Percentiles rank a stretch among this genome's conserved stretches.
Evolutionary conservation across 2,329 filamentous ascomycete genomes (phyloP).

Genomic region (Emergomyces africanus): DNA sequence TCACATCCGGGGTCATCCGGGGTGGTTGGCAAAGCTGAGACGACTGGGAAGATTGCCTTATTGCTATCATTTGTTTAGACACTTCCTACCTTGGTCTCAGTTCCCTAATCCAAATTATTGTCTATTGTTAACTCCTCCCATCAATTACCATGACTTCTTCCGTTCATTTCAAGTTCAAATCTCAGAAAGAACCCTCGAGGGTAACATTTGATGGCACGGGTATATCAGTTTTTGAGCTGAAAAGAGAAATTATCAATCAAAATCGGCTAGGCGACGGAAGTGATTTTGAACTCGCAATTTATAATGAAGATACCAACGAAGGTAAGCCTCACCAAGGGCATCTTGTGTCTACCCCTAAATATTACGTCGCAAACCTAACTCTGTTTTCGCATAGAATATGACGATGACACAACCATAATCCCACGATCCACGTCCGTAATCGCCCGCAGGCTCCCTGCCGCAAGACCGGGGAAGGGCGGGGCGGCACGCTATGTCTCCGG

Average conservation of each 20-base stretch:
- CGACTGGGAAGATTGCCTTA: constrained; percentile 8
- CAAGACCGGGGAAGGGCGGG: constrained; percentile 73
- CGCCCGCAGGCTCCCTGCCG: constrained; percentile 71
- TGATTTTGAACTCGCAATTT: constrained; percentile 92
- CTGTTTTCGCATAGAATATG: constrained; percentile 56
- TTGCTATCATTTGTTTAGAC: constrained; percentile 10
- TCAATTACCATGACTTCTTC: constrained; percentile 68
- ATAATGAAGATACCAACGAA: constrained; percentile 81
- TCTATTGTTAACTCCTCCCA: constrained; percentile 8
- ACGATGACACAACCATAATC: constrained; percentile 96
- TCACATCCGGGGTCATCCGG: background rate
- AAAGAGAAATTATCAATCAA: constrained; percentile 94
- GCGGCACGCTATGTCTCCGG: constrained; percentile 93
- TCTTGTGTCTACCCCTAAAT: background rate
- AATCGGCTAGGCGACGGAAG: constrained; percentile 89
- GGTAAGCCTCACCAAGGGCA: constrained; percentile 43
- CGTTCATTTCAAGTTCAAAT: constrained; percentile 99
- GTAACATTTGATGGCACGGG: constrained; percentile 96
- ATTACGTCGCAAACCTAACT: background rate
- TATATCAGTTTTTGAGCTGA: constrained; percentile 96
- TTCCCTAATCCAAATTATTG: constrained; percentile 11
- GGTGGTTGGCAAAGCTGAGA: background rate
- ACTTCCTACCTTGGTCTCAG: constrained; percentile 3
- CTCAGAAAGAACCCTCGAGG: constrained; percentile 84
- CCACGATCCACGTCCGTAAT: constrained; percentile 89